phyloP scores from a whole-genome alignment of 352 stramenopile species.

The Phytopythium aichiense region DNA sequence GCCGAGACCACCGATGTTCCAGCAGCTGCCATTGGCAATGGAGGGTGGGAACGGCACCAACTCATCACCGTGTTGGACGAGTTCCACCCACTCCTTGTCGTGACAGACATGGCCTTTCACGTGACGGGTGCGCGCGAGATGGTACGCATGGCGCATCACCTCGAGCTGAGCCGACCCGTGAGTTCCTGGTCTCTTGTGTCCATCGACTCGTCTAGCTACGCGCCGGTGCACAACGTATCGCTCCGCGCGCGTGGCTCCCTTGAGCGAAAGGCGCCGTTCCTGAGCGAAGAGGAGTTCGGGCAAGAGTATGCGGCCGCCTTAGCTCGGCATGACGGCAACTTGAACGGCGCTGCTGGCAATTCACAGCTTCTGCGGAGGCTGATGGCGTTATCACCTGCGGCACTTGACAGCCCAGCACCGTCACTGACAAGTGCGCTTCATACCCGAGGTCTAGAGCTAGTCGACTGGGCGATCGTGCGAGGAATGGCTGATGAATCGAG shows the following conservation, averaged over 20 bases:
- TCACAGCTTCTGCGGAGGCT: background rate
- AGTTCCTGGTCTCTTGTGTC: constrained; percentile 51
- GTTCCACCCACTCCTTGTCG: constrained; percentile 34
- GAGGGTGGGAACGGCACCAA: constrained; percentile 16
- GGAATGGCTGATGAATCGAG: constrained; percentile 35
- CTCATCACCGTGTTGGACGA: constrained; percentile 35
- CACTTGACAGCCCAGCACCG: background rate
- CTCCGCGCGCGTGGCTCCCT: constrained; percentile 34
- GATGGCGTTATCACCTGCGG: background rate
- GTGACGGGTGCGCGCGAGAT: constrained; percentile 27
- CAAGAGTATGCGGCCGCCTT: constrained; percentile 21
- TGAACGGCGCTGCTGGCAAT: too few species aligned
- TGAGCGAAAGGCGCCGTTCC: constrained; percentile 20
- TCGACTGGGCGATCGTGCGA: constrained; percentile 46
- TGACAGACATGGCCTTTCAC: constrained; percentile 39
- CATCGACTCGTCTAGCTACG: constrained; percentile 52
- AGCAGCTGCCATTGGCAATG: background rate
- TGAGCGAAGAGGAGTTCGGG: constrained; percentile 39
- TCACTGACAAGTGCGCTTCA: constrained; percentile 15
- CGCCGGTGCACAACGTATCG: constrained; percentile 40
- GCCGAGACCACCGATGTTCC: constrained; percentile 5
- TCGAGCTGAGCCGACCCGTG: constrained; percentile 25
- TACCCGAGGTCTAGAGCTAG: constrained; percentile 33
- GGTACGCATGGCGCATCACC: constrained; percentile 24
- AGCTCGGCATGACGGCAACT: constrained; percentile 4